These are phyloP conservation scores for Penicillium flavigenum DNA, from an alignment of 495 filamentous ascomycete species.

Conservation along the genomic window DNA sequence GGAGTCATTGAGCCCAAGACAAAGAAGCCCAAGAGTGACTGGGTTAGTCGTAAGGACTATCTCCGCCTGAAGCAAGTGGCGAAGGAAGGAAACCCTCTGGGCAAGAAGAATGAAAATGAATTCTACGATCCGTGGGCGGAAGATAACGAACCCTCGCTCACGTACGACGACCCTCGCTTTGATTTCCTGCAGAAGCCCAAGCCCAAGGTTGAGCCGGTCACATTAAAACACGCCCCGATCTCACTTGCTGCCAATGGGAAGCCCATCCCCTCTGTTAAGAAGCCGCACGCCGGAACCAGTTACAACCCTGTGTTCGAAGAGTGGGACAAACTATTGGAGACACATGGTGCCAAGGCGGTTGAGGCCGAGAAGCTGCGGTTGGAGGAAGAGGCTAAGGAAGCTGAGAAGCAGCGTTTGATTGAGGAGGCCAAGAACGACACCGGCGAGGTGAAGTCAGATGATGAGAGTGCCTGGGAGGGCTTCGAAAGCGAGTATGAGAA, in stretches of 20 bases:
- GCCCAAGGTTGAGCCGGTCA: conserved; percentile 68
- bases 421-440: conserved; percentile 65
- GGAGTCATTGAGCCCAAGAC: conserved; percentile 65
- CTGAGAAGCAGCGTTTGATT: conserved; percentile 47
- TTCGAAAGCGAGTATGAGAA: conserved; percentile 70
- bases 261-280: conserved; percentile 70
- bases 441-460: conserved; percentile 69
- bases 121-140: conserved; percentile 78
- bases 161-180: conserved; percentile 50
- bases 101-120: conserved; percentile 52
- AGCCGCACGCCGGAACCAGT: conserved; percentile 76
- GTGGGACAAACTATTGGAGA: conserved; percentile 70
- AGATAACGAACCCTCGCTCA: conserved; percentile 38
- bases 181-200: conserved; percentile 63
- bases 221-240: conserved; percentile 72
- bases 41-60: conserved; percentile 79
- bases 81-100: conserved; percentile 62
- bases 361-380: conserved; percentile 77
- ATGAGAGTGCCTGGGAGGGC: conserved; percentile 87
- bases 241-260: conserved; percentile 79
- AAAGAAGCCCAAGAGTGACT: conserved; percentile 72
- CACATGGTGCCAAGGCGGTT: conserved; percentile 74
- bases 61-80: conserved; percentile 72
- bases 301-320: conserved; percentile 89
- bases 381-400: conserved; percentile 62